phyloP scores from a whole-genome alignment of 495 filamentous ascomycete genomes.

The Bombardia bombarda region DNA sequence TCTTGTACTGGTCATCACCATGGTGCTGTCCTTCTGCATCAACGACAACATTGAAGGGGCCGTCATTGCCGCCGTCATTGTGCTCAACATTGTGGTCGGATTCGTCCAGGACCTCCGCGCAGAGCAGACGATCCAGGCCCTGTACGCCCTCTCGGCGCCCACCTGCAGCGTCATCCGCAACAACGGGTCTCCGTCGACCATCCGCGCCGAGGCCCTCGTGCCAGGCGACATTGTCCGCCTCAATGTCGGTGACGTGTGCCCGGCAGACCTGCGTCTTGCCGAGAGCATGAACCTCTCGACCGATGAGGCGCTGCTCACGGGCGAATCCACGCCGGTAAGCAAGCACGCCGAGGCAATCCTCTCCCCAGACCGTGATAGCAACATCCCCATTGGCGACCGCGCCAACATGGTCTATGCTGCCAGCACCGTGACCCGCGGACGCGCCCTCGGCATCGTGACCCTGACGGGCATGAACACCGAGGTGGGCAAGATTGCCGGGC shows the following conservation, averaged over 20 bases:
- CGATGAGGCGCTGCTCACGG: constrained; percentile 44
- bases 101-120: constrained; percentile 80
- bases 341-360: constrained; percentile 29
- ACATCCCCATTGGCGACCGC: constrained; percentile 55
- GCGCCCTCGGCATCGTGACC: constrained; percentile 55
- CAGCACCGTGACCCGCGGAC: constrained; percentile 58
- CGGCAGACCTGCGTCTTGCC: constrained; percentile 66
- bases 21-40: constrained; percentile 75
- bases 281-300: constrained; percentile 63
- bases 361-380: constrained; percentile 25
- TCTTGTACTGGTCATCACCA: constrained; percentile 65
- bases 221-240: constrained; percentile 73
- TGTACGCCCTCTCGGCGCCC: constrained; percentile 69
- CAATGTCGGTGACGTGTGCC: constrained; percentile 75
- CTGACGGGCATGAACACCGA: constrained; percentile 73
- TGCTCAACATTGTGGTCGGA: constrained; percentile 70
- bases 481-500: constrained; percentile 70
- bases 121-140: constrained; percentile 80
- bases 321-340: constrained; percentile 52
- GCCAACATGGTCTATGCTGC: constrained; percentile 64
- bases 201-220: constrained; percentile 60
- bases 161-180: constrained; percentile 68
- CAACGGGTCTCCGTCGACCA: constrained; percentile 49
- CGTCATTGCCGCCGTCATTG: constrained; percentile 72
- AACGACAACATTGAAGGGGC: constrained; percentile 77